phyloP scores from a whole-genome alignment of 75 land plant genomes.

The Sequoiadendron giganteum region DNA sequence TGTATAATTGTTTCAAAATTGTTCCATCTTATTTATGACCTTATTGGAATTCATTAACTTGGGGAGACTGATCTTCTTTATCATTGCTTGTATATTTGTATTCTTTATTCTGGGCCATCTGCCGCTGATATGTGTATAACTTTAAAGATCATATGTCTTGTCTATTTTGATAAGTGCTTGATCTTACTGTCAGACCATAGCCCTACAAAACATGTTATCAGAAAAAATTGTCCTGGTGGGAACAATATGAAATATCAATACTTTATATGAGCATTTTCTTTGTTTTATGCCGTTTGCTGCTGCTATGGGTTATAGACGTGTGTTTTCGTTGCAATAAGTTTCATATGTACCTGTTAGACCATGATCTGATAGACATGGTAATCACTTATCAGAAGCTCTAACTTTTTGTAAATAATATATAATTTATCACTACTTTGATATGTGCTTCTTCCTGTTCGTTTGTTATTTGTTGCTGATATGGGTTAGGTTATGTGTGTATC shows the following conservation, averaged over 20 bases:
- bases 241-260: not conserved
- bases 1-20: not conserved
- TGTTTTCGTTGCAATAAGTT: not conserved
- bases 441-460: not conserved
- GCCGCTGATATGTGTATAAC: not conserved
- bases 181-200: not conserved
- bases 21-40: not conserved
- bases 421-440: not conserved
- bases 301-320: not conserved
- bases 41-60: not conserved
- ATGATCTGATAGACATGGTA: not conserved
- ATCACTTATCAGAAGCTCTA: no score
- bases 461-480: not conserved
- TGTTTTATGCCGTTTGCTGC: not conserved
- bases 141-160: not conserved
- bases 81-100: not conserved
- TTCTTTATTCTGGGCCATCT: not conserved
- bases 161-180: not conserved
- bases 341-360: not conserved
- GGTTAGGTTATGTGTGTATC: not conserved
- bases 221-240: not conserved
- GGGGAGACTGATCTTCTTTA: not conserved
- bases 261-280: not conserved
- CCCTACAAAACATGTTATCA: not conserved
- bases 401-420: not conserved